phyloP scores from a whole-genome alignment of 345 rosid species.

The Xanthoceras sorbifolium region DNA sequence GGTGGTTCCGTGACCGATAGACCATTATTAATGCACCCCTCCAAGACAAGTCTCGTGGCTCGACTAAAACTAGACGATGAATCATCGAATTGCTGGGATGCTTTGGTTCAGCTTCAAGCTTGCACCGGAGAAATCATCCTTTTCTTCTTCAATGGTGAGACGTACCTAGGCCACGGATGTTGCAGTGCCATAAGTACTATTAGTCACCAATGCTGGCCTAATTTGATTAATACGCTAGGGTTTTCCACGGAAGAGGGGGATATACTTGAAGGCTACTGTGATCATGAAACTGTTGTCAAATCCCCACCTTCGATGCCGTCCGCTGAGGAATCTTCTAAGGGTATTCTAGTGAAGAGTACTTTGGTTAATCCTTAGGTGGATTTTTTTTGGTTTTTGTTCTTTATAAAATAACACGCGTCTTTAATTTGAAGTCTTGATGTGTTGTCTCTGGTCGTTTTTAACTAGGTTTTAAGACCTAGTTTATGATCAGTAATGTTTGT shows the following conservation, averaged over 20 bases:
- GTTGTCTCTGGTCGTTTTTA: no score
- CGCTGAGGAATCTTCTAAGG: not conserved
- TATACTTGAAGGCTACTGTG: constrained; percentile 57
- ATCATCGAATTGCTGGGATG: constrained; percentile 49
- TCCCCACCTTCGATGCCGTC: not conserved
- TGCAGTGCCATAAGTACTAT: constrained; percentile 48
- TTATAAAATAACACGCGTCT: no score
- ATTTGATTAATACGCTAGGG: constrained; percentile 44
- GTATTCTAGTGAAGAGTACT: not conserved
- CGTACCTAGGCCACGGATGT: constrained; percentile 44
- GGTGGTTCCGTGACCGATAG: constrained; percentile 1
- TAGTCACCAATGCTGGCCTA: constrained; percentile 48
- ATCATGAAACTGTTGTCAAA: constrained; percentile 3
- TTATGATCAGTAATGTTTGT: not conserved
- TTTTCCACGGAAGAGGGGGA: constrained; percentile 49
- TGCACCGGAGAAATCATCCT: constrained; percentile 50
- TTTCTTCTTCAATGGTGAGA: constrained; percentile 58
- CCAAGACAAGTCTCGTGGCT: constrained; percentile 15
- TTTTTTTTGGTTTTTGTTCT: not conserved
- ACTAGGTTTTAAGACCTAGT: no score
- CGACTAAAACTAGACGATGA: constrained; percentile 30
- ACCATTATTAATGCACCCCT: not conserved
- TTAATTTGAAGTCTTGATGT: no score
- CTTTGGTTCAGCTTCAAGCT: constrained; percentile 51
- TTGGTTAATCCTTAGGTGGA: not conserved